phyloP scores from a whole-genome alignment of 2,329 filamentous ascomycete species.

The Diplodia mutila region DNA sequence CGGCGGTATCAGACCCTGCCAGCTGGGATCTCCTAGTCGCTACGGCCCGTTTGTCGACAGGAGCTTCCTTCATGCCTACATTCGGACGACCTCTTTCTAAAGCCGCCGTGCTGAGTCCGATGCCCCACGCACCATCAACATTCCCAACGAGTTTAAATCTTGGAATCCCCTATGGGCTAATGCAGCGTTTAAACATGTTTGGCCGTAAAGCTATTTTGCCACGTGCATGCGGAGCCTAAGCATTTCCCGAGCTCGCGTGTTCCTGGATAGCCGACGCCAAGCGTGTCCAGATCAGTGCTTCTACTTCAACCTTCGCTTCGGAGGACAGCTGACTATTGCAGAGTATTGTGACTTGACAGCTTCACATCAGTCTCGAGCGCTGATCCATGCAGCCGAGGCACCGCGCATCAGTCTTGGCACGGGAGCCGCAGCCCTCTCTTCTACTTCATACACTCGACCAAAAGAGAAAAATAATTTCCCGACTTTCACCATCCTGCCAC shows the following conservation, averaged over 20 bases:
- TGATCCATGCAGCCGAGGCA: background rate
- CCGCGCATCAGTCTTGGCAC: background rate
- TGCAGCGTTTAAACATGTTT: background rate
- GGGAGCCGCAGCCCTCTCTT: background rate
- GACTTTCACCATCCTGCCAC: background rate
- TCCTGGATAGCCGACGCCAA: background rate
- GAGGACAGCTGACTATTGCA: background rate
- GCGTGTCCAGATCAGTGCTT: background rate
- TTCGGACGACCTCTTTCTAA: background rate
- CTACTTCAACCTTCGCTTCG: background rate
- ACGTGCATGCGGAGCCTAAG: background rate
- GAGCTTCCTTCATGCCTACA: background rate
- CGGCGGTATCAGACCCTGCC: background rate
- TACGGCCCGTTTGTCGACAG: background rate
- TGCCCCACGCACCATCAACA: background rate
- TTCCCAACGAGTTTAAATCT: background rate
- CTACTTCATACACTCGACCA: background rate
- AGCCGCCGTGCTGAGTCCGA: slow-evolving; percentile 1
- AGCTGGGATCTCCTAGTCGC: background rate
- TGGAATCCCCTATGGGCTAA: background rate
- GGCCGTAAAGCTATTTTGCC: background rate
- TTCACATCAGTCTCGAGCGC: background rate
- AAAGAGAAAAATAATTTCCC: background rate
- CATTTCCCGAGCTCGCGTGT: background rate
- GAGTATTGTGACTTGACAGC: background rate